Conservation (phyloP, 139 green algal genomes). For the Zygnema circumcarinatum region DNA sequence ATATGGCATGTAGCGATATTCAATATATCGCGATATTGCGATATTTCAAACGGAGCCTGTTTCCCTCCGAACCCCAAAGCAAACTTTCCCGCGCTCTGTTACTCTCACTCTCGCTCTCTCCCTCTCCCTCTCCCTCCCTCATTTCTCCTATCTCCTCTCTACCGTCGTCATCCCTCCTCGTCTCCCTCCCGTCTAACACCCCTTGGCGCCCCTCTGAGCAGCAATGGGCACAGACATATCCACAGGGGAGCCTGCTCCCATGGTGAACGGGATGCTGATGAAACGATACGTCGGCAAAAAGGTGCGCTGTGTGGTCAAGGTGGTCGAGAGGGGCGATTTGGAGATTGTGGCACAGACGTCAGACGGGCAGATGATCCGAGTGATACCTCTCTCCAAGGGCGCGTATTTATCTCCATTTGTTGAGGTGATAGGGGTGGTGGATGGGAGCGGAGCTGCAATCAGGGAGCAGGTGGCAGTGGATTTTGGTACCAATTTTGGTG, state of each 20-base stretch:
- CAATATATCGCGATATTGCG: too few species aligned
- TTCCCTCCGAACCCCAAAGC: too few species aligned
- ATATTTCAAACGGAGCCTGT: too few species aligned
- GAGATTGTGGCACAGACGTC: neutral
- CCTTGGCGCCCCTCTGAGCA: too few species aligned
- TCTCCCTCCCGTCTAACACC: slow-evolving; percentile 1
- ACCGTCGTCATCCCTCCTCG: neutral
- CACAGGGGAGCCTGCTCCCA: neutral
- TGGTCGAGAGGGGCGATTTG: neutral
- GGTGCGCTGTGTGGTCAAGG: neutral
- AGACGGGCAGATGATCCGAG: neutral
- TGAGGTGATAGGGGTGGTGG: neutral
- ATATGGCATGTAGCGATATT: too few species aligned
- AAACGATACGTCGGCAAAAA: neutral
- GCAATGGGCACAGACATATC: neutral
- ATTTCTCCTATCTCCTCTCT: neutral
- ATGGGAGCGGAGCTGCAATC: neutral
- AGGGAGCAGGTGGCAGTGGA: neutral
- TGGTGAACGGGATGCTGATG: neutral
- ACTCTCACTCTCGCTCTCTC: slow-evolving; percentile 6
- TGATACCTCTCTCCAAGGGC: neutral
- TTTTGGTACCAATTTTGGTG: neutral
- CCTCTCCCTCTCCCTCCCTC: slow-evolving; percentile 1
- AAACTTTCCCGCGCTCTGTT: too few species aligned
- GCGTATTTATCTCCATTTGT: neutral